Base-by-base conservation (phyloP, 208 protist genomes). In the Crithidia mellificae region DNA sequence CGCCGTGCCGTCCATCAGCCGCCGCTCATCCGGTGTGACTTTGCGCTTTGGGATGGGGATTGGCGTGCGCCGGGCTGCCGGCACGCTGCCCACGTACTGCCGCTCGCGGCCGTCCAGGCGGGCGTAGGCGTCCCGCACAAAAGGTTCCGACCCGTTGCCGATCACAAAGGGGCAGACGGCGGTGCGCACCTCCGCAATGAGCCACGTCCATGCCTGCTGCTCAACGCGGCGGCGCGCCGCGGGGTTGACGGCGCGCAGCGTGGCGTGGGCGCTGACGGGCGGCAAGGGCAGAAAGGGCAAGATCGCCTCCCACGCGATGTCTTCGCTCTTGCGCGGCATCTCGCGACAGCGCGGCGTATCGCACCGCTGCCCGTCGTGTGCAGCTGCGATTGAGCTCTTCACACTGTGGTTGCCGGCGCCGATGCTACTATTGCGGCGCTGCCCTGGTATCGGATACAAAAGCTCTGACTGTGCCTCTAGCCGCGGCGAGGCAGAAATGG, bases 41-140 rank as follows among this genome's bases (percentile, higher is more conserved):
- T n/a, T 22, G 20, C 53, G 62, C 30, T 24, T 22, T 25, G 63
- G 38, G 41, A 43, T 30, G 29, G 22, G 55, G 15, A 51, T 57
- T 2, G 51, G 69, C 12, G 52, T 63, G 27, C 49, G 55, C n/a
- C 74, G 68, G 38, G 68, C 69, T 24, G 74, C 64, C 6, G 75
- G 51, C 46, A 81, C 69, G 44, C 63, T 51, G 6, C 67, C 51
- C 5, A 65, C 52, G 47, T 66, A 81, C 67, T 68, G 66, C 32
- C 68, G 74, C 46, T 68, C 74, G 1, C 58, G 67, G n/a, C 74
- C 74, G 43, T 80, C 64, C 22, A 80, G 46, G 17, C 63, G 67
- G 15, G 49, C 55, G 49, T 70, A 72, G 14, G 68, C 55, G 63
- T 80, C 74, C 9, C 63, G 52, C 29, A 70, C 67, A 38, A 57